phyloP scores from a whole-genome alignment of 2,329 filamentous ascomycete species.

The Trichophaea hybrida region DNA sequence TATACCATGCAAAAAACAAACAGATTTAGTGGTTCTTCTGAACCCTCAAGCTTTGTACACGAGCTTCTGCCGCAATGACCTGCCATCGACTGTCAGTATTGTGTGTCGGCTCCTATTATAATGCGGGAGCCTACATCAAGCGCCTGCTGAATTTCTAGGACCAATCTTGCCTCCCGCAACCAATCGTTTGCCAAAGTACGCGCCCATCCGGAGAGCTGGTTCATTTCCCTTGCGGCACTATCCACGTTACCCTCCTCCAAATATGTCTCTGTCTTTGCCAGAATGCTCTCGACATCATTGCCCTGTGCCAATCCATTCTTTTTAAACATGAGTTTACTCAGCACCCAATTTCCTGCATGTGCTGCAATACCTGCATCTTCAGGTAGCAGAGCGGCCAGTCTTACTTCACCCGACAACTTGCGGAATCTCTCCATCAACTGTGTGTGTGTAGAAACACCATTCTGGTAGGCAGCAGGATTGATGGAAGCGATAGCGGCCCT shows the following conservation, averaged over 20 bases:
- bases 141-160: conserved; percentile 89
- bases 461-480: conserved; percentile 85
- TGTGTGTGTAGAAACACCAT: conserved; percentile 66
- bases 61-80: conserved; percentile 81
- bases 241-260: conserved; percentile 90
- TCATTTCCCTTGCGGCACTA: conserved; percentile 86
- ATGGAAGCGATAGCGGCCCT: conserved; percentile 92
- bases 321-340: conserved; percentile 93
- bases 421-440: conserved; percentile 94
- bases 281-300: conserved; percentile 82
- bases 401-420: conserved; percentile 76
- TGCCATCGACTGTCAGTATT: conserved; percentile 30
- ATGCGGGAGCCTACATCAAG: conserved; percentile 56
- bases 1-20: background rate
- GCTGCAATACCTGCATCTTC: conserved; percentile 89
- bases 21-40: conserved; percentile 3
- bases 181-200: conserved; percentile 91
- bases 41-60: conserved; percentile 37
- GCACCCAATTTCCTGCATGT: conserved; percentile 74
- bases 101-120: background rate
- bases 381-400: conserved; percentile 83
- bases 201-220: conserved; percentile 80
- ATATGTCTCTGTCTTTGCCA: conserved; percentile 75
- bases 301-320: conserved; percentile 75
- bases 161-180: conserved; percentile 77